A percentile compares a stretch with the other conserved stretches of the same genome.
Evolutionary conservation across 164 flowering plant species (phyloP).

Genomic region (Stephania cephalantha): DNA sequence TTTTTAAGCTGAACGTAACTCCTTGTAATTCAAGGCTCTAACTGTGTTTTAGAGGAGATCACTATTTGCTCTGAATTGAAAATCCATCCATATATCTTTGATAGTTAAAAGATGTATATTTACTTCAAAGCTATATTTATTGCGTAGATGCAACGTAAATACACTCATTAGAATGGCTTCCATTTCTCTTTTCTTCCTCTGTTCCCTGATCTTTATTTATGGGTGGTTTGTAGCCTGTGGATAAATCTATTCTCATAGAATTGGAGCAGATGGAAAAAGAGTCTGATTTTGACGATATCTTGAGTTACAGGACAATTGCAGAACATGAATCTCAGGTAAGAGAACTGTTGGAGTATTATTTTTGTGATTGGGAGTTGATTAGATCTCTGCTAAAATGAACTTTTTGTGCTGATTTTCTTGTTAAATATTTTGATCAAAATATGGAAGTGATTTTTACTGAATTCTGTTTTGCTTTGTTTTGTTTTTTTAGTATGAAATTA

Average conservation of each 20-base stretch:
- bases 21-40: not conserved
- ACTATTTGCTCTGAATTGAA: too few species aligned
- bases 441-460: not conserved
- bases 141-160: not conserved
- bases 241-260: slow-evolving; percentile 43
- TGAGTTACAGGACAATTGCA: slow-evolving; percentile 75
- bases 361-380: not conserved
- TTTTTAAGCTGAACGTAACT: not conserved
- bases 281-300: slow-evolving; percentile 74
- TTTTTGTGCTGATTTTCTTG: not conserved
- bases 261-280: slow-evolving; percentile 90
- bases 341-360: not conserved
- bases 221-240: slow-evolving; percentile 46
- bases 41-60: not conserved
- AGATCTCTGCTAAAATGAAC: not conserved
- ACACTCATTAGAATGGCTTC: not conserved
- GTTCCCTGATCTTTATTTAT: slow-evolving; percentile 6
- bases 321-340: slow-evolving; percentile 73
- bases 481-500: not conserved
- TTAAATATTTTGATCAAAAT: not conserved
- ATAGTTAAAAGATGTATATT: too few species aligned
- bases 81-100: too few species aligned
- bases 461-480: not conserved
- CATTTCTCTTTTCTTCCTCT: not conserved
- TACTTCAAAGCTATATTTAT: too few species aligned